A percentile compares a stretch with the other conserved stretches of the same genome.
These are phyloP conservation scores for Talaromyces funiculosus DNA, from an alignment of 2,329 filamentous ascomycete species.

Conservation along the genomic window DNA sequence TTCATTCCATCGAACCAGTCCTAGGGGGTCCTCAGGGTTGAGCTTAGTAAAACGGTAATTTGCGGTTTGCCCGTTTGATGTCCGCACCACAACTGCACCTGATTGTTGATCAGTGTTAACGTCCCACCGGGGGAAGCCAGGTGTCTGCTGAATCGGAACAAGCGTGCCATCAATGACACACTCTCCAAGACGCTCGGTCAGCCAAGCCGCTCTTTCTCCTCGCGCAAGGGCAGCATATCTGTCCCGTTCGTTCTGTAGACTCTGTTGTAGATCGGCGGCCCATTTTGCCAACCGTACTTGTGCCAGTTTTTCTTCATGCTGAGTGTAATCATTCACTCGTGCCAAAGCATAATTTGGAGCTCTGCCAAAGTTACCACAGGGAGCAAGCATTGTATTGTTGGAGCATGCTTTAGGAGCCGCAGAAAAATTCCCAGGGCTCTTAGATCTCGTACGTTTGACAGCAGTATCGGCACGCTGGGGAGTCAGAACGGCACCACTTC, in stretches of 20 bases:
- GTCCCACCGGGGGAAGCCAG: constrained; percentile 24
- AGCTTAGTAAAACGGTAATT: constrained; percentile 33
- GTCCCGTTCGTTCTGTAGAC: constrained; percentile 66
- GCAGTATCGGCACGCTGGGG: constrained; percentile 18
- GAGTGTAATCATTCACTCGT: constrained; percentile 54
- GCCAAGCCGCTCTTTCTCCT: constrained; percentile 62
- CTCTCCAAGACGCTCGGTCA: constrained; percentile 61
- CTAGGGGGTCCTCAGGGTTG: constrained; percentile 69
- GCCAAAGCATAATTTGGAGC: constrained; percentile 53
- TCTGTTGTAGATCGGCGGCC: constrained; percentile 74
- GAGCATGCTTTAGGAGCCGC: constrained; percentile 25
- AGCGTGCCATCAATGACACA: constrained; percentile 61
- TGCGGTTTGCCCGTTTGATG: constrained; percentile 23
- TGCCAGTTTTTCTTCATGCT: constrained; percentile 56
- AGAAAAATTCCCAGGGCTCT: background rate
- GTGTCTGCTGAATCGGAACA: constrained; percentile 45
- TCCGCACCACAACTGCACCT: constrained; percentile 21
- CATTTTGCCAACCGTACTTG: constrained; percentile 73
- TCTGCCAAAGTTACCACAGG: constrained; percentile 25
- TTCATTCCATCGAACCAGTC: constrained; percentile 64
- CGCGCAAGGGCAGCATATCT: constrained; percentile 59
- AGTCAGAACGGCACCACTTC: constrained; percentile 52
- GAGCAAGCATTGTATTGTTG: constrained; percentile 14
- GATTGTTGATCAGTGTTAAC: constrained; percentile 22
- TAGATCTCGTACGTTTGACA: constrained; percentile 18